Conservation (phyloP, 2,329 filamentous ascomycete genomes). For the Sordariomycetes sp. region DNA sequence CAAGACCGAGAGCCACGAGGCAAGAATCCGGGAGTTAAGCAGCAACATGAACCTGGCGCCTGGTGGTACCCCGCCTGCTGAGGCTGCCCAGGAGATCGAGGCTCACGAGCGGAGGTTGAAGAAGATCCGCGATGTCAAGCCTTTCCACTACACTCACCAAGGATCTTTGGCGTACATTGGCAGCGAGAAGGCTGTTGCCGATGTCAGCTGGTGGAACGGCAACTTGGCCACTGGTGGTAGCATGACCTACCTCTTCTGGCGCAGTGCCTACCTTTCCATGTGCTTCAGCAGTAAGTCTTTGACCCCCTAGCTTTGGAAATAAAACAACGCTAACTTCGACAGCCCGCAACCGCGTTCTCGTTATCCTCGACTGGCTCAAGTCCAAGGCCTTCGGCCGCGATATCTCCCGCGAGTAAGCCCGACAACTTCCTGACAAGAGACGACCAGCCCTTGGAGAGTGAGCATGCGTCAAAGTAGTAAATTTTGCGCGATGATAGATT, state of each 20-base stretch:
- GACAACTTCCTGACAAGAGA: background rate
- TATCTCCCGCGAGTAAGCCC: conserved; percentile 69
- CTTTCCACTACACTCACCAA: conserved; percentile 98
- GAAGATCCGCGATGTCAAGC: conserved; percentile 87
- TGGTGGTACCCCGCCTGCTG: conserved; percentile 49
- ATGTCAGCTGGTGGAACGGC: conserved; percentile 94
- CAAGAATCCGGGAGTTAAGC: conserved; percentile 62
- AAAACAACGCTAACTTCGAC: conserved; percentile 13
- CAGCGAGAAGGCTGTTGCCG: conserved; percentile 93
- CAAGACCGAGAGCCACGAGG: conserved; percentile 78
- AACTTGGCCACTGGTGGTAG: conserved; percentile 91
- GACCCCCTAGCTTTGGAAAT: conserved; percentile 1
- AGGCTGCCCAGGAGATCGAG: conserved; percentile 68
- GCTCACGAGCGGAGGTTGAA: conserved; percentile 77
- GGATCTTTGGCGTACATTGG: conserved; percentile 96
- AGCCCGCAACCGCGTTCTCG: conserved; percentile 91
- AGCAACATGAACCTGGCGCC: conserved; percentile 45
- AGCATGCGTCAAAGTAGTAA: background rate
- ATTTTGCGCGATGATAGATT: too few relatives aligned
- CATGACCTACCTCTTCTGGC: conserved; percentile 97
- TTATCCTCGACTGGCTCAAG: conserved; percentile 93
- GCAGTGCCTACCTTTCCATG: conserved; percentile 97
- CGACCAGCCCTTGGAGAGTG: too few relatives aligned
- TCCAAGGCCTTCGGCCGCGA: conserved; percentile 94
- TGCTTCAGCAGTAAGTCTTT: conserved; percentile 90